phyloP scores from a whole-genome alignment of 352 stramenopile species.

The Phytophthora syringae region DNA sequence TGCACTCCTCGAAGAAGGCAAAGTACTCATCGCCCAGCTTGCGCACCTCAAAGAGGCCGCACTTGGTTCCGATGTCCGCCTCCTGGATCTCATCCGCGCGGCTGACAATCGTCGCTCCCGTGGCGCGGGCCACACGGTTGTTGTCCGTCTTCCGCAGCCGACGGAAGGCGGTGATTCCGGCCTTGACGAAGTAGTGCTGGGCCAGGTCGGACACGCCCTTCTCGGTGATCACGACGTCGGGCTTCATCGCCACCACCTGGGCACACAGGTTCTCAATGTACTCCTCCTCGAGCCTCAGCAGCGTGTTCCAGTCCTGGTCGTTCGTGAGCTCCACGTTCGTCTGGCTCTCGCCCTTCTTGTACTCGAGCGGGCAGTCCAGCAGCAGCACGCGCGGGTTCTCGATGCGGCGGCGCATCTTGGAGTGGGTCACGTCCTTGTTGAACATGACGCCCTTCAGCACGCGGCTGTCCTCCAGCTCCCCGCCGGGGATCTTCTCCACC shows the following conservation, averaged over 20 bases:
- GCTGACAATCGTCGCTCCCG: slow-evolving; percentile 98
- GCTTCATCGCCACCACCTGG: slow-evolving; percentile 98
- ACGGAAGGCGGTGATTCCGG: slow-evolving; percentile 98
- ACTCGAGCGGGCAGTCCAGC: slow-evolving; percentile 99
- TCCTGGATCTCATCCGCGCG: slow-evolving; percentile 99
- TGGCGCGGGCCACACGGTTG: slow-evolving; percentile 97
- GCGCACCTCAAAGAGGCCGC: slow-evolving; percentile 98
- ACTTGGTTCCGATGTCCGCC: slow-evolving; percentile 98
- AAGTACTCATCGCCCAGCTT: slow-evolving; percentile 97
- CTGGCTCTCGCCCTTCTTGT: slow-evolving; percentile 99
- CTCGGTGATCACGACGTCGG: slow-evolving; percentile 99
- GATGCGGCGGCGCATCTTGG: slow-evolving; percentile 98
- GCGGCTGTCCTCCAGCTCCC: slow-evolving; percentile 93
- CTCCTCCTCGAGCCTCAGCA: slow-evolving; percentile 99
- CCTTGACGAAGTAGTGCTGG: slow-evolving; percentile 99
- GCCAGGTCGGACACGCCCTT: slow-evolving; percentile 99
- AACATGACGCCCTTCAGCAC: slow-evolving; percentile 99
- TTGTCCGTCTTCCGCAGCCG: slow-evolving; percentile 99
- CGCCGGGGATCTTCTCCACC: slow-evolving; percentile 99
- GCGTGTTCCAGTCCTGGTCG: slow-evolving; percentile 98
- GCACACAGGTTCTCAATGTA: slow-evolving; percentile 99
- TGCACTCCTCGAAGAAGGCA: slow-evolving; percentile 99
- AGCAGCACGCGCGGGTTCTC: slow-evolving; percentile 99
- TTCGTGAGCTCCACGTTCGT: slow-evolving; percentile 99
- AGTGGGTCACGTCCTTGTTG: slow-evolving; percentile 99